Conservation (phyloP, 129 eudicot genomes). For the Erigeron canadensis region DNA sequence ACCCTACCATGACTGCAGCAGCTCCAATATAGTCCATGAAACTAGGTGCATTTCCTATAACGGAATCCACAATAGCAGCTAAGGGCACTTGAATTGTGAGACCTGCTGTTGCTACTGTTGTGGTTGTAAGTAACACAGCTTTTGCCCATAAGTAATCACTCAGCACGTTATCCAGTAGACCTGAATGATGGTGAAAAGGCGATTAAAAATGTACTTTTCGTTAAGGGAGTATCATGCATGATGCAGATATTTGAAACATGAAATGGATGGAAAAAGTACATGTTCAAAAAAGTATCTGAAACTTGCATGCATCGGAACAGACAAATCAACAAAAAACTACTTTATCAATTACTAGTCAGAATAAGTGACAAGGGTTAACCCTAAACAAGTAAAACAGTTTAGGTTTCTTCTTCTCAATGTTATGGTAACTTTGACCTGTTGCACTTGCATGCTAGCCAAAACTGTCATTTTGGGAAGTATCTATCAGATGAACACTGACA, state of each 20-base stretch:
- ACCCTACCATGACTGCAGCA: slow-evolving; percentile 86
- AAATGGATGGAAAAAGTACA: background rate
- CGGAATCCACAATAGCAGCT: slow-evolving; percentile 82
- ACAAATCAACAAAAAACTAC: background rate
- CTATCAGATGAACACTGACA: background rate
- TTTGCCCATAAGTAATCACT: slow-evolving; percentile 97
- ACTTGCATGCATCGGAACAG: background rate
- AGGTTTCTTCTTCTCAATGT: background rate
- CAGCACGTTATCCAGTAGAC: slow-evolving; percentile 87
- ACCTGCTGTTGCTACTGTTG: slow-evolving; percentile 99
- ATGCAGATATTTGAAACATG: background rate
- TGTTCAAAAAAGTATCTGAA: background rate
- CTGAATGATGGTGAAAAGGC: slow-evolving; percentile 31
- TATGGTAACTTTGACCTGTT: background rate
- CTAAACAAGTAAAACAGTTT: background rate
- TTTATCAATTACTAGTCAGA: background rate
- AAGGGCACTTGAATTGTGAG: slow-evolving; percentile 92
- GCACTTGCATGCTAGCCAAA: background rate
- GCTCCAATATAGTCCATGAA: slow-evolving; percentile 75
- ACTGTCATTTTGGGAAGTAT: background rate
- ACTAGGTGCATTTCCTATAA: slow-evolving; percentile 74
- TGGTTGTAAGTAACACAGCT: slow-evolving; percentile 89
- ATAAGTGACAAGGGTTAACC: background rate
- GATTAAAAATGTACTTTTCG: background rate
- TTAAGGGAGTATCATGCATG: background rate